A percentile compares a stretch with the other conserved stretches of the same genome.
Evolutionary conservation across 148 eudicot species (phyloP).

Genomic region (Silene latifolia): DNA sequence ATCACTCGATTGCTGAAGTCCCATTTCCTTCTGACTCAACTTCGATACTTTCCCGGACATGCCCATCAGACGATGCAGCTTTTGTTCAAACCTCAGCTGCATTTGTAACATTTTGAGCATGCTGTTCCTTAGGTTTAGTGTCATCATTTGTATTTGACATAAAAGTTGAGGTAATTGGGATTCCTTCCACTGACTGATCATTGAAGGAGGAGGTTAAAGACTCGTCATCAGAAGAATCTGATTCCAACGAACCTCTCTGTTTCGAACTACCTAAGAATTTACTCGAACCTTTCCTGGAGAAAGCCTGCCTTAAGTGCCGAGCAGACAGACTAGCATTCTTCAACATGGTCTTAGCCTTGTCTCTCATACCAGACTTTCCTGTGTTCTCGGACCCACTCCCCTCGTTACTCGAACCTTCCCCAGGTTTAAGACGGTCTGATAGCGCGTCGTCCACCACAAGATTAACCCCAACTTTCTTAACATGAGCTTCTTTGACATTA

Average conservation of each 20-base stretch:
- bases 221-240: conserved; percentile 47
- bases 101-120: conserved; percentile 9
- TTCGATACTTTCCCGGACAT: background rate
- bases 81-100: background rate
- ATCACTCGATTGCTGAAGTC: background rate
- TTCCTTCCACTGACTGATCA: conserved; percentile 16
- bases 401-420: conserved; percentile 29
- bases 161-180: conserved; percentile 9
- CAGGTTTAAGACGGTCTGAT: conserved; percentile 34
- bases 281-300: conserved; percentile 49
- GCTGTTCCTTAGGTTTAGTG: background rate
- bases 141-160: background rate
- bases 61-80: background rate
- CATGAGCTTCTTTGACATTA: conserved; percentile 46
- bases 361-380: conserved; percentile 33
- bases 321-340: conserved; percentile 68
- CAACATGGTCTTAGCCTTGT: conserved; percentile 45
- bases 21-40: conserved; percentile 8
- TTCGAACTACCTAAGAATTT: conserved; percentile 9
- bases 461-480: conserved; percentile 45
- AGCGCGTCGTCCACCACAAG: conserved; percentile 43
- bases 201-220: conserved; percentile 31
- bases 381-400: conserved; percentile 39
- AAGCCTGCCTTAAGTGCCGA: conserved; percentile 33
- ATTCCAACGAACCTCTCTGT: conserved; percentile 18